phyloP scores from a whole-genome alignment of 768 basidiomycete genomes.

The Udeniomyces megalosporus region DNA sequence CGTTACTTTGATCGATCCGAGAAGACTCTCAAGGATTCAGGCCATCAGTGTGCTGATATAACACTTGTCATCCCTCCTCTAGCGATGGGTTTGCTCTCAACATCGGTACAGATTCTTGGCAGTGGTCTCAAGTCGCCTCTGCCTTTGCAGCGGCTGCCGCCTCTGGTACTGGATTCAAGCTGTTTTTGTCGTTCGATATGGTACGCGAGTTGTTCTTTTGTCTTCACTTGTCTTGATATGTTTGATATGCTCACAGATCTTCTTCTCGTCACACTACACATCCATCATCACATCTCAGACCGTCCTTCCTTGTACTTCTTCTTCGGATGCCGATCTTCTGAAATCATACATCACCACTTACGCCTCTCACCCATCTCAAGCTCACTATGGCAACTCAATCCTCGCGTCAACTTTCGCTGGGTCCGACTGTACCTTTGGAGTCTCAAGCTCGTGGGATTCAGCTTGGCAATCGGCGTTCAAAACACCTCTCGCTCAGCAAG shows the following conservation, averaged over 20 bases:
- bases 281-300: too few relatives aligned
- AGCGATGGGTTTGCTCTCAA: slow-evolving; percentile 40
- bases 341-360: slow-evolving; percentile 21
- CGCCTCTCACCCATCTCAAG: slow-evolving; percentile 23
- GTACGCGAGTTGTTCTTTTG: too few relatives aligned
- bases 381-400: slow-evolving; percentile 24
- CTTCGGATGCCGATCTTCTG: slow-evolving; percentile 19
- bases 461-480: slow-evolving; percentile 25
- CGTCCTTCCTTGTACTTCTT: slow-evolving; percentile 20
- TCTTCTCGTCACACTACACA: too few relatives aligned
- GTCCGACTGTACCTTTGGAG: slow-evolving; percentile 28
- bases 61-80: too few relatives aligned
- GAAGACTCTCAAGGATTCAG: neutral
- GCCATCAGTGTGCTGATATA: neutral
- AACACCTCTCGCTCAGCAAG: slow-evolving; percentile 10
- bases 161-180: slow-evolving; percentile 10
- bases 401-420: slow-evolving; percentile 31
- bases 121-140: slow-evolving; percentile 43
- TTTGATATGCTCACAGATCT: too few relatives aligned
- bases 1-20: too few relatives aligned
- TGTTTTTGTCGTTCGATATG: slow-evolving; percentile 22
- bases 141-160: slow-evolving; percentile 41
- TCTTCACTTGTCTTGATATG: too few relatives aligned
- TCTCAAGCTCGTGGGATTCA: slow-evolving; percentile 18
- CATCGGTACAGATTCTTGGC: slow-evolving; percentile 49